Percentiles rank a stretch among this genome's conserved stretches.
Evolutionary conservation across 1,139 yeast genomes (phyloP).

Genomic region (Nakaseomyces sp.): DNA sequence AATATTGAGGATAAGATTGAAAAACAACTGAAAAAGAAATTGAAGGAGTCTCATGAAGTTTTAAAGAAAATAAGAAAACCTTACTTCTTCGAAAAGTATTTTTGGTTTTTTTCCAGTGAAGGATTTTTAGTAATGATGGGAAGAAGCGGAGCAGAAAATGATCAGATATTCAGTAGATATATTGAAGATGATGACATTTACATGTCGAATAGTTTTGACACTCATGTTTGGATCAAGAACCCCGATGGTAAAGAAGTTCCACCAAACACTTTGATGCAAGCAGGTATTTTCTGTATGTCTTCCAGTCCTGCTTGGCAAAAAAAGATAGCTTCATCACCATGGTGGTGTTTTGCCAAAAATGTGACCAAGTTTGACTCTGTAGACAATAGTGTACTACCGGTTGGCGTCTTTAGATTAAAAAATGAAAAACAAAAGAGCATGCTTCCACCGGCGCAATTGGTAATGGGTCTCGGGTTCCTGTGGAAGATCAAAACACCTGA

Average conservation of each 20-base stretch:
- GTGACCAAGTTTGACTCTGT: conserved; percentile 55
- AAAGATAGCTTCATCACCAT: conserved; percentile 70
- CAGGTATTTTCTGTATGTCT: conserved; percentile 77
- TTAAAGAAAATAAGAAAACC: conserved; percentile 62
- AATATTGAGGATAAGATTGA: conserved; percentile 76
- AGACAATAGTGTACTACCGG: conserved; percentile 53
- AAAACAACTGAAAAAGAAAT: conserved; percentile 57
- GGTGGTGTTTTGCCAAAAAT: conserved; percentile 65
- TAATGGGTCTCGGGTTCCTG: conserved; percentile 80
- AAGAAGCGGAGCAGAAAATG: conserved; percentile 75
- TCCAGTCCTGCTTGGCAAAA: conserved; percentile 86
- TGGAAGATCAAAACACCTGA: conserved; percentile 46
- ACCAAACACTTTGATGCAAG: conserved; percentile 81
- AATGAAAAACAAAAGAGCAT: conserved; percentile 47
- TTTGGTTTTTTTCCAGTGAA: conserved; percentile 86
- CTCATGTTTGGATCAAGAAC: conserved; percentile 69
- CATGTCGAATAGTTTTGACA: conserved; percentile 70
- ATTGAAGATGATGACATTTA: conserved; percentile 62
- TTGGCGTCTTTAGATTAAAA: conserved; percentile 54
- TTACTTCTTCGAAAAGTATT: conserved; percentile 88
- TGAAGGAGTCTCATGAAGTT: conserved; percentile 56
- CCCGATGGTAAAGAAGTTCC: conserved; percentile 48
- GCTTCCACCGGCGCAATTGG: conserved; percentile 75
- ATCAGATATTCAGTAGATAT: conserved; percentile 70
- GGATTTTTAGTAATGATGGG: conserved; percentile 85